Evolutionary conservation across 768 basidiomycete species (phyloP).

Genomic region (Phaeolepiota aurea): DNA sequence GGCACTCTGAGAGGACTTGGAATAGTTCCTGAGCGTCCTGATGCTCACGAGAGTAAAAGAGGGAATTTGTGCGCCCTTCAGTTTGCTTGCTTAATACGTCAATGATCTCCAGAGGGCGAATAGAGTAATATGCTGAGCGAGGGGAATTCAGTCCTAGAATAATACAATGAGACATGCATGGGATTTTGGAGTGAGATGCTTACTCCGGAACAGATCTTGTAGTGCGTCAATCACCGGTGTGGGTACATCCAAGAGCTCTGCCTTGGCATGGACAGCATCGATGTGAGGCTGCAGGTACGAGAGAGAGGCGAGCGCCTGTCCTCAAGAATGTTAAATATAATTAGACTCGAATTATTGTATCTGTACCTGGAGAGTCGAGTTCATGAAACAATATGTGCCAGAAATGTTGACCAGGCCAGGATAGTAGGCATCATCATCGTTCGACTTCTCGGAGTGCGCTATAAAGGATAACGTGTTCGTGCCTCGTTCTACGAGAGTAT

Average conservation of each 20-base stretch:
- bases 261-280: conserved; percentile 63
- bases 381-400: conserved; percentile 96
- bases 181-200: conserved; percentile 12
- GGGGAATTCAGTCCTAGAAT: conserved; percentile 58
- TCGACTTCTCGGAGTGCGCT: conserved; percentile 12
- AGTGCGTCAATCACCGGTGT: conserved; percentile 84
- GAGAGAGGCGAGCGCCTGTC: conserved; percentile 84
- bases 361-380: conserved; percentile 82
- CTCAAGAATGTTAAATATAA: conserved; percentile 7
- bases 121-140: conserved; percentile 42
- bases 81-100: conserved; percentile 52
- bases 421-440: conserved; percentile 47
- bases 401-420: conserved; percentile 94
- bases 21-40: conserved; percentile 99
- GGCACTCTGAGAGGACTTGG: conserved; percentile 82
- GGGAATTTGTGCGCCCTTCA: conserved; percentile 44
- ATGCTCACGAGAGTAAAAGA: conserved; percentile 87
- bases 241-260: conserved; percentile 72
- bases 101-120: conserved; percentile 71
- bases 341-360: conserved; percentile 2
- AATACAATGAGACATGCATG: conserved; percentile 1
- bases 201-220: conserved; percentile 61
- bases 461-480: not conserved
- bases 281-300: conserved; percentile 77
- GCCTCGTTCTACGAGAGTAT: not conserved